Conservation (phyloP, 192 early-diverging fungal genomes). For the Backusella mclennaniae region DNA sequence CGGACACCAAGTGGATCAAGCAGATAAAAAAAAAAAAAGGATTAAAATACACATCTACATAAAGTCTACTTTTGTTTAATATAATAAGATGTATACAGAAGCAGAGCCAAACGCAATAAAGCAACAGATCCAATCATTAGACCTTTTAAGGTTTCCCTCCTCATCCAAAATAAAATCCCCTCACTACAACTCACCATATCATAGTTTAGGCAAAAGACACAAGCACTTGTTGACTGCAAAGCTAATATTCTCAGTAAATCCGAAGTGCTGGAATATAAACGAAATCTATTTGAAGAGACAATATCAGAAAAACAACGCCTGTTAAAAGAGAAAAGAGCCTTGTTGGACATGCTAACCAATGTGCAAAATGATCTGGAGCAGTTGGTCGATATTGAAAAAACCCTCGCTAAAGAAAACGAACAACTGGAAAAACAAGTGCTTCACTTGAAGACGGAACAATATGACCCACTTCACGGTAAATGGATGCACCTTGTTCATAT, state of each 20-base stretch:
- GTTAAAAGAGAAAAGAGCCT: constrained; percentile 24
- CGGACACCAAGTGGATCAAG: neutral
- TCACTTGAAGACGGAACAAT: constrained; percentile 22
- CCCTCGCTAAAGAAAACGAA: constrained; percentile 27
- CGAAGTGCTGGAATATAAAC: constrained; percentile 29
- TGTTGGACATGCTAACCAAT: constrained; percentile 34
- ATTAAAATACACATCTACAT: neutral
- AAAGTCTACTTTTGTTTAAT: neutral
- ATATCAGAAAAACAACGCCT: constrained; percentile 25
- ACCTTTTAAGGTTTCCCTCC: neutral
- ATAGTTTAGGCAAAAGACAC: constrained; percentile 27
- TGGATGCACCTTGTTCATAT: neutral
- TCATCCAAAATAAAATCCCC: neutral
- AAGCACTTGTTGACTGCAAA: constrained; percentile 29
- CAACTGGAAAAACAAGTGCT: constrained; percentile 22
- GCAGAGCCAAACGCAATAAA: constrained; percentile 2
- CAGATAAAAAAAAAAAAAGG: neutral
- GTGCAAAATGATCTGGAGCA: constrained; percentile 36
- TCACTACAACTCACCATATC: neutral
- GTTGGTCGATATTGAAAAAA: constrained; percentile 24
- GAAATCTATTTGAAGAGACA: constrained; percentile 31
- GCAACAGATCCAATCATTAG: constrained; percentile 7
- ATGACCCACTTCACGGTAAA: constrained; percentile 36
- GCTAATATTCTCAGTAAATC: constrained; percentile 15
- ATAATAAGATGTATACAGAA: neutral